Evolutionary conservation across 805 yeast species (phyloP), one percentile per base, ranked within the genome.

Genomic region (Teunomyces pallodes): DNA sequence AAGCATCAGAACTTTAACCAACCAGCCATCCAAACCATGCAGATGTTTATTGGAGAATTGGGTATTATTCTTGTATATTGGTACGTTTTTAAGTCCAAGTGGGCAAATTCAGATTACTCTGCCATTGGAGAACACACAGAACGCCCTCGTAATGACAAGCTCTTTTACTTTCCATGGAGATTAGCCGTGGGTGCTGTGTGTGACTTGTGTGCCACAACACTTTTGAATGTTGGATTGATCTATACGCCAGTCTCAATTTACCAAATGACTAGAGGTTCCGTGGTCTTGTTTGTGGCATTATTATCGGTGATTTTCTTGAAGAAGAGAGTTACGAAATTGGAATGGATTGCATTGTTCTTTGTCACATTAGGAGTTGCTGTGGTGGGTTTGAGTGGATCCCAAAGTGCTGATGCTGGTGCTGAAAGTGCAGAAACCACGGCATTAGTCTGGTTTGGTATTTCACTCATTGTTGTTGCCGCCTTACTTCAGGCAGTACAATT

Each of bases 181-280:
- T 62, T 70, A 46, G 65, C 87, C 0, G 61, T 84, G 39, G 94
- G 94, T 1, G 80, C 94, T 0, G 59, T 77, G 7, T 85, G 90
- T 65, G 95, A 87, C 62, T 72, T 87, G 43, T 57, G 76, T 32
- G 92, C 85, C 3, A 87, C 95, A 1, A 87, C 94, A 0, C 65
- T 87, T 54, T 76, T 87, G 82, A 84, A 87, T 56, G 62, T 86
- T n/a, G 94, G 94, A 0, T 71, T 87, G 51, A 62, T 86, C 20
- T 83, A 82, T 64, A 82, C 84, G 1, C 92, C 94, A 0, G 94
- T 87, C 7, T 84, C 90, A 1, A 77, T 87, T 43, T 87, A 86
- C 64, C 95, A 87, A 62, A 87, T 87, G 95, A 83, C 86, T n/a
- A 72, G 95, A 54, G 94, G 95, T 2, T 80, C 90, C 0, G 69